Conservation (phyloP, 2,329 filamentous ascomycete species). For the Ophiostoma novo-ulmi region DNA sequence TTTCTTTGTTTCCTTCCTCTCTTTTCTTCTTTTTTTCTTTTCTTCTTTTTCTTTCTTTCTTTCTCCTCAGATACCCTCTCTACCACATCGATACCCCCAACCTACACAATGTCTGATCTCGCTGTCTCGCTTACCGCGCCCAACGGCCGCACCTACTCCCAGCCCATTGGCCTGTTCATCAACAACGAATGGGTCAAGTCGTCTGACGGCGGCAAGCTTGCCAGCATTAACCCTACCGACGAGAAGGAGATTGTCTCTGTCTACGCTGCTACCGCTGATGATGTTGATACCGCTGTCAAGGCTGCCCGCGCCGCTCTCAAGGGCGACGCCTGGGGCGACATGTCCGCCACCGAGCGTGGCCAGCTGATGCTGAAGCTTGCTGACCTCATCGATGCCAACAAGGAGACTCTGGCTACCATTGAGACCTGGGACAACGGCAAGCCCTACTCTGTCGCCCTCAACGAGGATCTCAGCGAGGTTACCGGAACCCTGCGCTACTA, state of each 20-base stretch:
- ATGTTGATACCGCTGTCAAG: slow-evolving; percentile 26
- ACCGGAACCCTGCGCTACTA: slow-evolving; percentile 61
- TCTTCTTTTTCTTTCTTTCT: background rate
- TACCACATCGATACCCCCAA: background rate
- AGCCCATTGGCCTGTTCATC: slow-evolving; percentile 73
- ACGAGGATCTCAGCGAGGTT: slow-evolving; percentile 22
- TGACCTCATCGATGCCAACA: slow-evolving; percentile 38
- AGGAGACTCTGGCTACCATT: slow-evolving; percentile 39
- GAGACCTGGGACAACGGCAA: slow-evolving; percentile 84
- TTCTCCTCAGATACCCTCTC: background rate
- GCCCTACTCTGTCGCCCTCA: slow-evolving; percentile 36
- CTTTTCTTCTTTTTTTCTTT: background rate
- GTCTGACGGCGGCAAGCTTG: slow-evolving; percentile 58
- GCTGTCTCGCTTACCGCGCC: slow-evolving; percentile 63
- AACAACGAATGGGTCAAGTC: slow-evolving; percentile 73
- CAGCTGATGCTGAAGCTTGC: slow-evolving; percentile 43
- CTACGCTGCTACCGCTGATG: slow-evolving; percentile 21
- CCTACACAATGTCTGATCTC: slow-evolving; percentile 23
- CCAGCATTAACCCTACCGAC: slow-evolving; percentile 60
- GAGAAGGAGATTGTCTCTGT: slow-evolving; percentile 25
- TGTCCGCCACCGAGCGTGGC: slow-evolving; percentile 32
- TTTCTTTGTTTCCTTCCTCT: background rate
- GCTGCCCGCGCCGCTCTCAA: slow-evolving; percentile 26
- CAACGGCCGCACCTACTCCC: slow-evolving; percentile 65
- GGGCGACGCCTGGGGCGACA: slow-evolving; percentile 22